phyloP scores from a whole-genome alignment of 768 basidiomycete species.

The Collybia sp. region DNA sequence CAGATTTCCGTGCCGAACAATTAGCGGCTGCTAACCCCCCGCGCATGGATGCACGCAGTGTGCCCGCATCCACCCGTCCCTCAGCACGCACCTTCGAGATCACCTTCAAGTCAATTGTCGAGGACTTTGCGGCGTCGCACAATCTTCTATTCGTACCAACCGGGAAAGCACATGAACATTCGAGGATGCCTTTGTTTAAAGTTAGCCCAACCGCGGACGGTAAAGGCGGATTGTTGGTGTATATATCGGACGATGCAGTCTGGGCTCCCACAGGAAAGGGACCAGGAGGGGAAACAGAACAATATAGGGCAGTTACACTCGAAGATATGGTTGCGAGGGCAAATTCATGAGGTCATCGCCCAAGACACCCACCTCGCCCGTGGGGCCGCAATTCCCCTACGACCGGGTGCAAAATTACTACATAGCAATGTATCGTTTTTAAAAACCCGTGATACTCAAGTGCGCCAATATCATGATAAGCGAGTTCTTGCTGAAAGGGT shows the following conservation, averaged over 20 bases:
- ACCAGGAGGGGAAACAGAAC: conserved; percentile 46
- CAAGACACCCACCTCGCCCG: too few relatives aligned
- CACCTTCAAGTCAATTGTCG: conserved; percentile 92
- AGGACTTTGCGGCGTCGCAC: conserved; percentile 80
- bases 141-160: conserved; percentile 89
- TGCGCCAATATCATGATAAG: too few relatives aligned
- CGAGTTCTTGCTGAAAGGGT: too few relatives aligned
- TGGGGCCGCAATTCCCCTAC: too few relatives aligned
- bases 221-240: conserved; percentile 83
- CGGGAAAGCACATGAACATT: conserved; percentile 77
- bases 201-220: conserved; percentile 78
- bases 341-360: too few relatives aligned
- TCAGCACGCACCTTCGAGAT: conserved; percentile 71
- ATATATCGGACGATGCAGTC: conserved; percentile 90
- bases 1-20: conserved; percentile 55
- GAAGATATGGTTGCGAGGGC: conserved; percentile 86
- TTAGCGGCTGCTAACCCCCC: conserved; percentile 24
- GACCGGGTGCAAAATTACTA: too few relatives aligned
- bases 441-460: too few relatives aligned
- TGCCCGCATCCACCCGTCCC: conserved; percentile 25
- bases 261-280: conserved; percentile 55
- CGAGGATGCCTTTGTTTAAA: conserved; percentile 86
- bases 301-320: conserved; percentile 73
- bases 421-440: too few relatives aligned
- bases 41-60: conserved; percentile 26